Evolutionary conservation across 768 basidiomycete genomes (phyloP), one percentile per base, ranked within the genome.

Genomic region (Crucibulum laeve): DNA sequence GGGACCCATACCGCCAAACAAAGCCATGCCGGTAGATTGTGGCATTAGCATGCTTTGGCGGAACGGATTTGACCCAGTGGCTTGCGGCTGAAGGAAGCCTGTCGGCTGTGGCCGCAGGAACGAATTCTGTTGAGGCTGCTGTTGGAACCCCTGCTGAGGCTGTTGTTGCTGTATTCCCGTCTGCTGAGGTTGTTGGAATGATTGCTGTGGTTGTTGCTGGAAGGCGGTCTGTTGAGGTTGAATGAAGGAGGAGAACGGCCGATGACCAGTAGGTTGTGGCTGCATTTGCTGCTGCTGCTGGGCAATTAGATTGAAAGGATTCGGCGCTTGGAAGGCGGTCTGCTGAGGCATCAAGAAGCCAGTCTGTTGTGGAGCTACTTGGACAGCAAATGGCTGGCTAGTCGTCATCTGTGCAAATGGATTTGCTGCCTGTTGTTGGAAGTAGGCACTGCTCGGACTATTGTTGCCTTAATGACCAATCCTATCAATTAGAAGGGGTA

Each of bases 21-120:
- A 50, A 1, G 75, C 71, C 61, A 77, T 67, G 2, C 82, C 80
- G 3, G 82, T 87, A 5, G 69, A 64, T 53, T 85, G 82, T 8
- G 84, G 76, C 19, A 82, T 44, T 48, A 91, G 60, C 73, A 83
- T 76, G 52, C 78, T 87, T 61, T 90, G 89, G 25, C 91, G 73
- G 72, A 94, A 94, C 6, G 90, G 91, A 62, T 92, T 93, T 33
- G 70, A 65, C 15, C 82, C 85, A 6, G 83, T 87, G 13, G 68
- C 57, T 51, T 84, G 79, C 14, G 82, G 73, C 55, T 74, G 77
- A 40, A 75, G 54, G 48, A 79, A 71, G 11, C 19, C 39, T 17
- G 36, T 14, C 13, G 25, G 47, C 45, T 63, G 64, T 42, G 62
- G 69, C 18, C 39, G 48, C 26, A 49, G 44, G 17, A 50, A 36